Conservation (phyloP, 768 basidiomycete species). For the Sarcomyxa edulis region DNA sequence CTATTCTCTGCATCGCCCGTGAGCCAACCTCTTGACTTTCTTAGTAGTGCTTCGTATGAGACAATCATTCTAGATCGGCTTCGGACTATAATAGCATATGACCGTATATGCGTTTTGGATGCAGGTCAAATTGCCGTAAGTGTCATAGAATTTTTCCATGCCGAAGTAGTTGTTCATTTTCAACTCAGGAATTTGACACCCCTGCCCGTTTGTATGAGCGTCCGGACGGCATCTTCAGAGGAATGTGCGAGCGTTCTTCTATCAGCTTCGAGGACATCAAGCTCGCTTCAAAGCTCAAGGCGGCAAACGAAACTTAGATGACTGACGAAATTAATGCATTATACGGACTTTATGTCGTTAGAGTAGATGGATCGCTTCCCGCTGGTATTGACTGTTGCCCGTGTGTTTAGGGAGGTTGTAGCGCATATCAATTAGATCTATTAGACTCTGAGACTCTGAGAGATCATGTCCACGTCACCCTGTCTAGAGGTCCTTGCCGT, state of each 20-base stretch:
- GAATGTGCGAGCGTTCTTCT: slow-evolving; percentile 83
- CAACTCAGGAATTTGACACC: slow-evolving; percentile 70
- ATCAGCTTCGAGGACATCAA: slow-evolving; percentile 70
- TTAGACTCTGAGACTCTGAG: no score
- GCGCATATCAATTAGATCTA: no score
- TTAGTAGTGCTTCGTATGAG: slow-evolving; percentile 1
- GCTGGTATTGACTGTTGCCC: no score
- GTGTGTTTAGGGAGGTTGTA: no score
- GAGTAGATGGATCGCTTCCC: no score
- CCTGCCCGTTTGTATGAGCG: slow-evolving; percentile 59
- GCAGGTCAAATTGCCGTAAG: slow-evolving; percentile 69
- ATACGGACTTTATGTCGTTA: no score
- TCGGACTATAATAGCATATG: slow-evolving; percentile 83
- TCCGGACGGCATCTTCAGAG: slow-evolving; percentile 65
- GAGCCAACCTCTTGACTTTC: slow-evolving; percentile 23
- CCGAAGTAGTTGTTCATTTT: not conserved
- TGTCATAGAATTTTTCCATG: slow-evolving; percentile 8
- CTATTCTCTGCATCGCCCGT: slow-evolving; percentile 86
- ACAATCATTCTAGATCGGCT: slow-evolving; percentile 56
- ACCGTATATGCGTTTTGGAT: slow-evolving; percentile 85
- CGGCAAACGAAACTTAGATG: no score
- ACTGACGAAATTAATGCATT: no score
- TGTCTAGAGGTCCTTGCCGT: no score
- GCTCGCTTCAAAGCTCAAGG: slow-evolving; percentile 24
- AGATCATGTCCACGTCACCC: no score